Conservation (phyloP, 192 early-diverging fungal genomes). For the Jimgerdemannia flammicorona region DNA sequence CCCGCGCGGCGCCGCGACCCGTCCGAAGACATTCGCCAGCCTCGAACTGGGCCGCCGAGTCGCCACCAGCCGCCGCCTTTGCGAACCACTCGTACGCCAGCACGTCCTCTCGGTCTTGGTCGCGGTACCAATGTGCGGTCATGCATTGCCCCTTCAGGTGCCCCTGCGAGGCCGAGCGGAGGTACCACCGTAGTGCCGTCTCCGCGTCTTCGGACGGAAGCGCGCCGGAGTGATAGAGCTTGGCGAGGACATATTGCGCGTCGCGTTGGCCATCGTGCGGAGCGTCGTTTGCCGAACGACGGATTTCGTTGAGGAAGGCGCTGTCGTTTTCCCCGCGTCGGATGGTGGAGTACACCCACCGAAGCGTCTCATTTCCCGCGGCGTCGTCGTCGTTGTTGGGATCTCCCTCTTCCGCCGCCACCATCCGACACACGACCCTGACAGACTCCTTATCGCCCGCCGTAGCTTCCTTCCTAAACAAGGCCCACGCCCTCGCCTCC, state of each 20-base stretch:
- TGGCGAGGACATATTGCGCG: background rate
- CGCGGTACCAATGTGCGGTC: background rate
- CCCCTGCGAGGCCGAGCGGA: background rate
- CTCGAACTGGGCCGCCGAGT: background rate
- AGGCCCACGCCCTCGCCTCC: background rate
- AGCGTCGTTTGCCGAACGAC: no score
- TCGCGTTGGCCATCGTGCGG: background rate
- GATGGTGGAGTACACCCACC: background rate
- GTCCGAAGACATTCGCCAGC: background rate
- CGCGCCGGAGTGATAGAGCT: background rate
- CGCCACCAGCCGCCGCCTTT: no score
- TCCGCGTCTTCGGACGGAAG: background rate
- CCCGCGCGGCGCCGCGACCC: no score
- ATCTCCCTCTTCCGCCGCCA: background rate
- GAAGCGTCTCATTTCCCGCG: background rate
- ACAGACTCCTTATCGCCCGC: background rate
- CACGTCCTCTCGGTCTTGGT: background rate
- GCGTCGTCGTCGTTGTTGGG: background rate
- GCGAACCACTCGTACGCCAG: background rate
- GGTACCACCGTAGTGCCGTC: background rate
- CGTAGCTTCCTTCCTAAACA: background rate
- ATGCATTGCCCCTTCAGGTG: background rate
- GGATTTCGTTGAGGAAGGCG: background rate
- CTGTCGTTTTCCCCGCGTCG: background rate
- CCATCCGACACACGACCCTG: background rate